Percentiles rank a stretch among this genome's conserved stretches.
These are phyloP conservation scores for Aspergillus terreus DNA, from an alignment of 2,329 filamentous ascomycete genomes.

Conservation along the genomic window DNA sequence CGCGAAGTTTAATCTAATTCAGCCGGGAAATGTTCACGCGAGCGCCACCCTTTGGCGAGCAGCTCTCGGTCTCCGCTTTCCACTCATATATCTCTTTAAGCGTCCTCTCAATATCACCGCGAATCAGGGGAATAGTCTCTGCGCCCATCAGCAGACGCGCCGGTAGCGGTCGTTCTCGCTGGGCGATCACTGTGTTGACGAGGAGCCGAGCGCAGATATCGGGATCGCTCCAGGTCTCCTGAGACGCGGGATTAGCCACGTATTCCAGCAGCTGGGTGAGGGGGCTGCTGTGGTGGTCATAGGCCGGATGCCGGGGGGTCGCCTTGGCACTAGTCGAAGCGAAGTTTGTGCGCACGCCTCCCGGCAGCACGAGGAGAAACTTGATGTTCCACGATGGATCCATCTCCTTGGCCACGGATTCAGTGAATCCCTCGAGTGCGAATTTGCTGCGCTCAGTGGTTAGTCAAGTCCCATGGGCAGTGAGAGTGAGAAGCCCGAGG, in stretches of 20 bases:
- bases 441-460: conserved; percentile 8
- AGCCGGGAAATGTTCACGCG: too few relatives aligned
- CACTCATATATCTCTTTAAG: neutral
- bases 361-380: neutral
- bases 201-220: conserved; percentile 14
- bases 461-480: too few relatives aligned
- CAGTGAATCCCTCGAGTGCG: conserved; percentile 20
- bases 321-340: neutral
- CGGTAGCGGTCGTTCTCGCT: conserved; percentile 9
- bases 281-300: neutral
- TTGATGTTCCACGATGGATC: conserved; percentile 16
- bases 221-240: conserved; percentile 9
- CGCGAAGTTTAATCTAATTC: too few relatives aligned
- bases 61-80: too few relatives aligned
- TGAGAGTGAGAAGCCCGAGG: too few relatives aligned
- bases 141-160: conserved; percentile 13
- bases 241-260: conserved; percentile 6
- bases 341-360: neutral
- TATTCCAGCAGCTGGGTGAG: conserved; percentile 10
- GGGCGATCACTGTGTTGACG: conserved; percentile 11
- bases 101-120: neutral
- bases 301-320: neutral
- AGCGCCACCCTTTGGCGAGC: too few relatives aligned
- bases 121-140: conserved; percentile 1
- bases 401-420: conserved; percentile 19